Evolutionary conservation across 208 protist species (phyloP).

Genomic region (Acanthamoeba healyi): DNA sequence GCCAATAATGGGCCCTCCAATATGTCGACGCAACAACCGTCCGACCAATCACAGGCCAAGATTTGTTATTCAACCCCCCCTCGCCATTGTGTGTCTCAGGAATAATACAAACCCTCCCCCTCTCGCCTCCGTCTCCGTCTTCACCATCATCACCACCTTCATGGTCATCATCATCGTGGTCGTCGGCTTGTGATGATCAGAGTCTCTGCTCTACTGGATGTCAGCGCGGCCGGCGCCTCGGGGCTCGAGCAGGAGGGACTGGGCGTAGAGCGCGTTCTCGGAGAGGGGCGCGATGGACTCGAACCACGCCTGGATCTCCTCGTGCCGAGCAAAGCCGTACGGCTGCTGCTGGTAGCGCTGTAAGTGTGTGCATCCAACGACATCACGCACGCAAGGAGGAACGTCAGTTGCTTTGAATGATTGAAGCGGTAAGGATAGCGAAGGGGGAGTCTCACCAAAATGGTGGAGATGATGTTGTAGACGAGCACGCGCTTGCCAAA

Average conservation of each 20-base stretch:
- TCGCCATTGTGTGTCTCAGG: too few relatives aligned
- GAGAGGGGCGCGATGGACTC: conserved; percentile 2
- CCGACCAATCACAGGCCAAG: too few relatives aligned
- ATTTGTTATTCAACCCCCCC: too few relatives aligned
- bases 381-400: not conserved
- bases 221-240: conserved; percentile 26
- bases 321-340: not conserved
- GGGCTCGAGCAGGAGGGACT: conserved; percentile 27
- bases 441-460: not conserved
- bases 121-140: too few relatives aligned
- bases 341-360: conserved; percentile 67
- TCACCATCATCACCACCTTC: too few relatives aligned
- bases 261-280: conserved; percentile 59
- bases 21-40: too few relatives aligned
- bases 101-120: too few relatives aligned
- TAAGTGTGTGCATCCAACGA: not conserved
- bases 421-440: not conserved
- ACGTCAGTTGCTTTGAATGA: too few relatives aligned
- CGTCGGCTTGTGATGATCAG: too few relatives aligned
- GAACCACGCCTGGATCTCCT: conserved; percentile 39
- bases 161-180: too few relatives aligned
- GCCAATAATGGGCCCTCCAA: too few relatives aligned
- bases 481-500: conserved; percentile 68
- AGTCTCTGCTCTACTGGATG: too few relatives aligned
- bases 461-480: conserved; percentile 67